phyloP scores from a whole-genome alignment of 352 stramenopile genomes.

The Saprolegnia parasitica region DNA sequence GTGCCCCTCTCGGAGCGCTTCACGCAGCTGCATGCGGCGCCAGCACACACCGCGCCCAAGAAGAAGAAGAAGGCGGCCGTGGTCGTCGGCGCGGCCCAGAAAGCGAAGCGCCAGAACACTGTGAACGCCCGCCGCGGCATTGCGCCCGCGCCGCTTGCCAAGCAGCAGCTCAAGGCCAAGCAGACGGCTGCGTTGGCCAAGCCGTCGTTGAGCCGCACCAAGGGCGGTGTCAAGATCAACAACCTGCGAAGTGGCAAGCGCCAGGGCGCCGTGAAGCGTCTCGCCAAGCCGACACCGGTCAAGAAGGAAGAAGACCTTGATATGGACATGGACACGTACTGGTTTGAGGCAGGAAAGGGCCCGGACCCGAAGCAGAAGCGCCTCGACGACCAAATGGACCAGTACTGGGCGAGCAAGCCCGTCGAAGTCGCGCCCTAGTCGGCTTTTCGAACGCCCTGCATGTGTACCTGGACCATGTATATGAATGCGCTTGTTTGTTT shows the following conservation, averaged over 20 bases:
- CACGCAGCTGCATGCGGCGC: conserved; percentile 46
- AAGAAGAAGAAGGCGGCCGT: conserved; percentile 34
- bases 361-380: conserved; percentile 74
- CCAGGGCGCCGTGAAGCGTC: not conserved
- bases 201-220: not conserved
- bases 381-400: conserved; percentile 83
- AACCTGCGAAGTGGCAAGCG: not conserved
- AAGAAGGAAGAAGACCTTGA: conserved; percentile 71
- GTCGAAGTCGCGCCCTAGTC: conserved; percentile 34
- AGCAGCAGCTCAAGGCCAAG: conserved; percentile 33
- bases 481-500: not conserved
- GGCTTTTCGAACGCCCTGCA: not conserved
- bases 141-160: conserved; percentile 18
- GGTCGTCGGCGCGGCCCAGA: conserved; percentile 32
- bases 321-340: conserved; percentile 86
- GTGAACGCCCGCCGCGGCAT: conserved; percentile 71
- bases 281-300: not conserved
- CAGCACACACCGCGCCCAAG: conserved; percentile 32
- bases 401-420: conserved; percentile 85
- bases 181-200: conserved; percentile 29
- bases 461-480: not conserved
- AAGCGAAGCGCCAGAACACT: conserved; percentile 67
- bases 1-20: conserved; percentile 76
- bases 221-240: conserved; percentile 24
- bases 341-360: conserved; percentile 82